Percentiles rank a stretch among this genome's conserved stretches.
phyloP scores from a whole-genome alignment of 768 basidiomycete genomes.

The Russula earlei region DNA sequence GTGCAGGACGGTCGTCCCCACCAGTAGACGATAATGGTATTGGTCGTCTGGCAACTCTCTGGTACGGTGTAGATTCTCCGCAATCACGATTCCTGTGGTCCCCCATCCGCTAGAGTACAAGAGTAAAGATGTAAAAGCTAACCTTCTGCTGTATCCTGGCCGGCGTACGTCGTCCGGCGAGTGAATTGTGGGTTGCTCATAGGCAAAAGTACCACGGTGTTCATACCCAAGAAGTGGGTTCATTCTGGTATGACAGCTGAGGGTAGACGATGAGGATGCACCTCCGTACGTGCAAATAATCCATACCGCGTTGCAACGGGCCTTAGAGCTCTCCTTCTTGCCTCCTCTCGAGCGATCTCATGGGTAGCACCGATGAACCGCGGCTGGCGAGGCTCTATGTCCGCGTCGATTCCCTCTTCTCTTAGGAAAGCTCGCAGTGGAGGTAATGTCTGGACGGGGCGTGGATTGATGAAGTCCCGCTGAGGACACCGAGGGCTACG shows the following conservation, averaged over 20 bases:
- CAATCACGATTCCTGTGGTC: background rate
- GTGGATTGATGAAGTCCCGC: slow-evolving; percentile 5
- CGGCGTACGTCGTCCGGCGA: background rate
- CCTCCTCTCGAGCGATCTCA: slow-evolving; percentile 14
- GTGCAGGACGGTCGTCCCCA: background rate
- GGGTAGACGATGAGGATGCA: background rate
- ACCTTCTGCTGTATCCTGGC: slow-evolving; percentile 1
- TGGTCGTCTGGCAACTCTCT: background rate
- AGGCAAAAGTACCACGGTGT: background rate
- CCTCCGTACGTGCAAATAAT: background rate
- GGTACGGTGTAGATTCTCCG: background rate
- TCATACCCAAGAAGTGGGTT: background rate
- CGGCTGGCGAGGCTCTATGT: slow-evolving; percentile 3
- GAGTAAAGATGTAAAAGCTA: background rate
- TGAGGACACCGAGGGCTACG: slow-evolving; percentile 5
- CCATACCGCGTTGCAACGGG: slow-evolving; percentile 12
- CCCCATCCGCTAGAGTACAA: background rate
- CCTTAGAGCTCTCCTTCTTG: slow-evolving; percentile 12
- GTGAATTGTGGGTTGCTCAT: background rate
- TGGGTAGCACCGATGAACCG: background rate
- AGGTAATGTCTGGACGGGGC: slow-evolving; percentile 14
- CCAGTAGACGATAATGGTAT: background rate
- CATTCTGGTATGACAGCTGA: background rate
- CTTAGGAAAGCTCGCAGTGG: slow-evolving; percentile 17
- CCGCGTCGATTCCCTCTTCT: slow-evolving; percentile 8